A percentile compares a stretch with the other conserved stretches of the same genome.
These are phyloP conservation scores for Diaporthe eres DNA, from an alignment of 2,329 filamentous ascomycete genomes.

Conservation along the genomic window DNA sequence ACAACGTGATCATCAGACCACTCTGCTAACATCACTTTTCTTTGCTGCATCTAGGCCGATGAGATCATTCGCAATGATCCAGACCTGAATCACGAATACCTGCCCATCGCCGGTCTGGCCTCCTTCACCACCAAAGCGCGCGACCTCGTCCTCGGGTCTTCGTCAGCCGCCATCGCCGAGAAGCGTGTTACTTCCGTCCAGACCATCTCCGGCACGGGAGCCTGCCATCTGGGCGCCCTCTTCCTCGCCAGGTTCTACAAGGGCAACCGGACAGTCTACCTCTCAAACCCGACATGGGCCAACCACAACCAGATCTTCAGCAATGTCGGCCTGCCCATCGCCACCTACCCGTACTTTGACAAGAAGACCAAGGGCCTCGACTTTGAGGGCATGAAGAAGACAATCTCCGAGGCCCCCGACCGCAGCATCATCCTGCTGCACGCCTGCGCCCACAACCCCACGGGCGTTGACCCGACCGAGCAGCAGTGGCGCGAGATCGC, in stretches of 20 bases:
- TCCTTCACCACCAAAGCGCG: conserved; percentile 91
- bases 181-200: conserved; percentile 87
- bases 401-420: conserved; percentile 79
- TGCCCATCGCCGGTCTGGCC: conserved; percentile 90
- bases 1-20: conserved; percentile 33
- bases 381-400: conserved; percentile 86
- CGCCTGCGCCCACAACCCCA: conserved; percentile 98
- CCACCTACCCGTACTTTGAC: conserved; percentile 94
- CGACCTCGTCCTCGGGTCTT: conserved; percentile 86
- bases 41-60: conserved; percentile 76
- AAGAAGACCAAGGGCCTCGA: conserved; percentile 91
- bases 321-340: conserved; percentile 85
- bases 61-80: conserved; percentile 90
- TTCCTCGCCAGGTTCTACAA: conserved; percentile 95
- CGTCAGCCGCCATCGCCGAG: conserved; percentile 86
- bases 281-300: conserved; percentile 96
- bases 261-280: conserved; percentile 82
- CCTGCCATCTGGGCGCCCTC: conserved; percentile 91
- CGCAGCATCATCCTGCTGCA: conserved; percentile 92
- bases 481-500: conserved; percentile 97
- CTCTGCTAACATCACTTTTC: conserved; percentile 45
- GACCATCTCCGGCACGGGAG: conserved; percentile 97
- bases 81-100: conserved; percentile 96
- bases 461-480: conserved; percentile 92
- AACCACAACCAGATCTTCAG: conserved; percentile 99